Evolutionary conservation across 805 yeast species (phyloP), one percentile per base, ranked within the genome.

Genomic region (Kazachstania psychrophila): DNA sequence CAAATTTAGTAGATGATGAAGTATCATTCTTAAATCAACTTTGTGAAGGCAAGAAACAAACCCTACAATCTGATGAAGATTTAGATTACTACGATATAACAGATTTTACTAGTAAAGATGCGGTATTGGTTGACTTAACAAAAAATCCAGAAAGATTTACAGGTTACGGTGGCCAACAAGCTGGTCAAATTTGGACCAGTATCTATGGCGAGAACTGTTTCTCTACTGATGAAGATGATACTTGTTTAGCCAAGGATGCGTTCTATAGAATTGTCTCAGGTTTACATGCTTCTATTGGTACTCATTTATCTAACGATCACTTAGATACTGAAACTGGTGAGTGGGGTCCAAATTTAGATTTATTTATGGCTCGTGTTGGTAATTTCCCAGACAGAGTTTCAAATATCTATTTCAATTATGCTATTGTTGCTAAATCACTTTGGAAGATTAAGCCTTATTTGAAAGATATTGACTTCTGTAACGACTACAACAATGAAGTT

Each of bases 121-220:
- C 87, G 37, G 96, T 86, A 1, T 79, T 80, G 49, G 95, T 92
- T 20, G 86, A 88, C 51, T 69, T 92, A 39, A 68, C 79, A 15
- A 84, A 82, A 37, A 94, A 94, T 54, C 96, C 95, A 1, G 99
- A 92, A 60, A 69, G 97, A 51, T 92, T 84, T 64, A 94, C 98
- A 0, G 98, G 98, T 0, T 92, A 92, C 54, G 82, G 87, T 23
- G 98, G 98, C 22, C 76, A 79, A 34, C 95, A 92, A 52, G 85
- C 96, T 16, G 76, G 79, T 47, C 86, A 81, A 54, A 85, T 92
- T 32, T 92, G 99, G 99, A 69, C 75, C 28, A 85, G 94, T 46
- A 87, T 92, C 20, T 92, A 92, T 60, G 78, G 75, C 29, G 96
- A 92, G 49, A 88, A 88, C 64, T 87, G 96, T 57, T 88, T 88